Evolutionary conservation across 257 asterid genomes (phyloP).

Genomic region (Nicotiana paniculata): DNA sequence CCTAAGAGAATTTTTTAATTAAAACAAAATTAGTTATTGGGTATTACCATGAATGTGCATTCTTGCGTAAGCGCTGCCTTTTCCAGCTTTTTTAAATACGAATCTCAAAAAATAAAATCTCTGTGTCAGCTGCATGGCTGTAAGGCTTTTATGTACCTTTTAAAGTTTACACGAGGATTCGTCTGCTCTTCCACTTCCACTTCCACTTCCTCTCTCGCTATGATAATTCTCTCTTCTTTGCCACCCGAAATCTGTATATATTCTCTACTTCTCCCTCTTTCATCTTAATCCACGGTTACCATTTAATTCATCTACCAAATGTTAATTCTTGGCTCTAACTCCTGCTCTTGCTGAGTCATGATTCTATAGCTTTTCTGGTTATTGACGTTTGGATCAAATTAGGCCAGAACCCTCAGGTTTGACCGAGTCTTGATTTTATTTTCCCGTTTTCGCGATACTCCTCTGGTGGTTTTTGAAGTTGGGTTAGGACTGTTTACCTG

Average conservation of each 20-base stretch:
- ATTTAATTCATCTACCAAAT: background rate
- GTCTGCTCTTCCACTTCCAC: conserved; percentile 23
- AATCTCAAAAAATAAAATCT: conserved; percentile 1
- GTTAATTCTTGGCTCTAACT: conserved; percentile 5
- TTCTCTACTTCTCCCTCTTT: conserved; percentile 5
- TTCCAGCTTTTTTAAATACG: background rate
- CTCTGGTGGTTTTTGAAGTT: background rate
- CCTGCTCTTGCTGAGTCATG: background rate
- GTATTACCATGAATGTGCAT: background rate
- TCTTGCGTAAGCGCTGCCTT: background rate
- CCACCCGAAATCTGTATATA: conserved; percentile 39
- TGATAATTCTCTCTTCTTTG: conserved; percentile 33
- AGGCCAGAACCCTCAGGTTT: conserved; percentile 26
- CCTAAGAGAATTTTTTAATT: too few relatives aligned
- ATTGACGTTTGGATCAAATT: conserved; percentile 22
- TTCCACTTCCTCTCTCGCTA: conserved; percentile 19
- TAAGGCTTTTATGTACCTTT: conserved; percentile 20
- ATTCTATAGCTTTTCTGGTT: background rate
- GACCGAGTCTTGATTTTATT: background rate
- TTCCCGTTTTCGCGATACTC: background rate
- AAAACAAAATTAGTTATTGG: background rate
- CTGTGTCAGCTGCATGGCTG: conserved; percentile 21
- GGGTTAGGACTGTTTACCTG: background rate
- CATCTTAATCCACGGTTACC: background rate
- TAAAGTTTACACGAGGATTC: conserved; percentile 55